Percentiles rank a stretch among this genome's conserved stretches.
Evolutionary conservation across 768 basidiomycete species (phyloP).

Genomic region (Sarcodon aspratus): DNA sequence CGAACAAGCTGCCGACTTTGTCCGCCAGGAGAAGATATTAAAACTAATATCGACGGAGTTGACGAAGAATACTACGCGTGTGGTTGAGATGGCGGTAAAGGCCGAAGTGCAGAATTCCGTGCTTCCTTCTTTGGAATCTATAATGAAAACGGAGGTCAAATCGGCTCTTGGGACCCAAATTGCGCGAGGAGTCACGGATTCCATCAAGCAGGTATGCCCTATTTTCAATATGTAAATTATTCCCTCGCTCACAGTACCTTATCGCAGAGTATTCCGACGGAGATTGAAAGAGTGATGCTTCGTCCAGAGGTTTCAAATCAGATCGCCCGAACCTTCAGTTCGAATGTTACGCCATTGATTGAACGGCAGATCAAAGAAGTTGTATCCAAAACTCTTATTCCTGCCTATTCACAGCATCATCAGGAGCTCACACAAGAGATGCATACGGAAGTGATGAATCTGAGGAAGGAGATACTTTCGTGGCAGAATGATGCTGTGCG

Average conservation of each 20-base stretch:
- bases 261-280: constrained; percentile 56
- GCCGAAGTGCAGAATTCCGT: constrained; percentile 77
- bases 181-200: constrained; percentile 57
- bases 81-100: constrained; percentile 85
- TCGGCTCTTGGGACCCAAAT: constrained; percentile 70
- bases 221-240: constrained; percentile 1
- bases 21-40: constrained; percentile 80
- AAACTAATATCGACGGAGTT: constrained; percentile 82
- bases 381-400: constrained; percentile 61
- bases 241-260: background rate
- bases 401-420: constrained; percentile 68
- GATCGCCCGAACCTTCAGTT: constrained; percentile 63
- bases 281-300: constrained; percentile 69
- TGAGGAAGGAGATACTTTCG: constrained; percentile 69
- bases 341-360: constrained; percentile 62
- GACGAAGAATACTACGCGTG: constrained; percentile 78
- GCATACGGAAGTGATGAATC: constrained; percentile 57
- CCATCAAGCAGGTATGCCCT: constrained; percentile 55
- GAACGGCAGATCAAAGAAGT: constrained; percentile 77
- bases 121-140: constrained; percentile 69
- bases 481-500: constrained; percentile 77
- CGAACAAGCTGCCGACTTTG: constrained; percentile 73
- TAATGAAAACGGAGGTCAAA: constrained; percentile 75
- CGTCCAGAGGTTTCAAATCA: constrained; percentile 70
- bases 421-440: constrained; percentile 73